These are phyloP conservation scores for Vitis amurensis DNA, from an alignment of 164 flowering plant genomes.

Conservation along the genomic window DNA sequence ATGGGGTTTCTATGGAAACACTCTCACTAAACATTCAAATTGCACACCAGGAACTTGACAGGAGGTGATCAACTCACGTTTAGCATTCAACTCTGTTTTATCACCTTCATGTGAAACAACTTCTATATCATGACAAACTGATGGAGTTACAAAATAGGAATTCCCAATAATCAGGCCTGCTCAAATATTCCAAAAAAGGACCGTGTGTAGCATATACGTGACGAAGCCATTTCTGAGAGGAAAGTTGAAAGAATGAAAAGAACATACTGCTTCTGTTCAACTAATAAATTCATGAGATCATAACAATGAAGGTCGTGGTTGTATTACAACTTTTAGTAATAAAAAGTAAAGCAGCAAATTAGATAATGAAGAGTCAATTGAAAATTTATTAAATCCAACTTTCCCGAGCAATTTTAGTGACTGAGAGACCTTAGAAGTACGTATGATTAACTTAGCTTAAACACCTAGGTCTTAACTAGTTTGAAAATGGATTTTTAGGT, in stretches of 20 bases:
- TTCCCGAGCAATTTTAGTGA: too few relatives aligned
- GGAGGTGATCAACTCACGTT: constrained; percentile 41
- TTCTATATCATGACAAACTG: constrained; percentile 50
- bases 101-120: constrained; percentile 41
- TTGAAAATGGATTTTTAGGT: too few relatives aligned
- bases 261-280: neutral
- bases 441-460: too few relatives aligned
- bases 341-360: neutral
- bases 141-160: constrained; percentile 64
- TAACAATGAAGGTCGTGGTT: neutral
- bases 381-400: too few relatives aligned
- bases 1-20: neutral
- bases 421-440: too few relatives aligned
- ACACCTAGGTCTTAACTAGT: too few relatives aligned
- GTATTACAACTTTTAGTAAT: too few relatives aligned
- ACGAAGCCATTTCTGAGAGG: too few relatives aligned
- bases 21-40: constrained; percentile 3
- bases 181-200: neutral
- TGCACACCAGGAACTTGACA: constrained; percentile 2
- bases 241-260: too few relatives aligned
- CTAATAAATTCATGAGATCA: neutral
- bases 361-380: neutral
- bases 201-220: neutral
- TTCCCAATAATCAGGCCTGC: constrained; percentile 65
- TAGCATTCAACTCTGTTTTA: constrained; percentile 50